A percentile compares a stretch with the other conserved stretches of the same genome.
phyloP scores from a whole-genome alignment of 73 alveolate genomes.

The Paramecium sexaurelia region DNA sequence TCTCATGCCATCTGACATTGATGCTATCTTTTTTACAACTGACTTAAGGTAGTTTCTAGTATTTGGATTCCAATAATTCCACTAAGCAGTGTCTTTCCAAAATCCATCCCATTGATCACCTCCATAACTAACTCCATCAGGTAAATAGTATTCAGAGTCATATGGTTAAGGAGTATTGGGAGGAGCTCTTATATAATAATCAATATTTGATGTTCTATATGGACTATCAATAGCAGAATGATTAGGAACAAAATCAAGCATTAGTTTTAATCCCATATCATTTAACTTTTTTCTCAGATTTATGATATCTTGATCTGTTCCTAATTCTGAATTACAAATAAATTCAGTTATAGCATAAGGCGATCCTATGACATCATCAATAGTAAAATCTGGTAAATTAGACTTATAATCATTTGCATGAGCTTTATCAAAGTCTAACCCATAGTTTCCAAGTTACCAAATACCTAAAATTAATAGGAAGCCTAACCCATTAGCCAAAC shows the following conservation, averaged over 20 bases:
- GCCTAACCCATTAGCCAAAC: conserved; percentile 74
- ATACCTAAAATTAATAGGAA: neutral
- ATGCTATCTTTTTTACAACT: conserved; percentile 62
- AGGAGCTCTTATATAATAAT: conserved; percentile 66
- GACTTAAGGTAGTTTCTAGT: conserved; percentile 61
- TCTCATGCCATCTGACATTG: conserved; percentile 73
- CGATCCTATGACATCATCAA: conserved; percentile 73
- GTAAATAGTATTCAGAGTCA: conserved; percentile 60
- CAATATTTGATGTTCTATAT: conserved; percentile 54
- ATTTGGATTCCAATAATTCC: conserved; percentile 73
- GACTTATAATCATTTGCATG: conserved; percentile 54
- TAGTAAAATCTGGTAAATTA: conserved; percentile 69
- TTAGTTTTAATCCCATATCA: conserved; percentile 60
- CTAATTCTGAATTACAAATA: conserved; percentile 69
- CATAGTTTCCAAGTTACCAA: conserved; percentile 73
- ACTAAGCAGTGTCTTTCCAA: conserved; percentile 72
- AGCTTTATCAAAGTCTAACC: conserved; percentile 59
- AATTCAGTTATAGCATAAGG: conserved; percentile 72
- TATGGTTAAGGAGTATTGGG: conserved; percentile 43
- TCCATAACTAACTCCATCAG: conserved; percentile 70
- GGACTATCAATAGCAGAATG: conserved; percentile 75
- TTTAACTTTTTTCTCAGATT: conserved; percentile 46
- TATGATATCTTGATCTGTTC: conserved; percentile 68
- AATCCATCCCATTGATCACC: conserved; percentile 69
- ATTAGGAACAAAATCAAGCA: conserved; percentile 77